phyloP scores from a whole-genome alignment of 768 basidiomycete species.

The Lanmaoa rubissima region DNA sequence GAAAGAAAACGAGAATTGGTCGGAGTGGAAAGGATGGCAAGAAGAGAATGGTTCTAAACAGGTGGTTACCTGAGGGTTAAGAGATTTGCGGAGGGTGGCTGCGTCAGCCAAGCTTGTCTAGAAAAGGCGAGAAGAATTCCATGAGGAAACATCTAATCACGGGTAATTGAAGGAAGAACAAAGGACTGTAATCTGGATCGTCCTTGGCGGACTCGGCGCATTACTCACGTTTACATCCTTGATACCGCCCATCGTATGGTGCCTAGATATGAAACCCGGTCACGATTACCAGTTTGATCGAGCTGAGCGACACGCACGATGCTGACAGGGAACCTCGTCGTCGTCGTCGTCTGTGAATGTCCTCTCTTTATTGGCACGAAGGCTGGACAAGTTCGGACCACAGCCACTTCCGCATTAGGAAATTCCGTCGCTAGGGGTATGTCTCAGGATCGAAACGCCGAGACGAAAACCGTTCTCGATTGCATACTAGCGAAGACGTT shows the following conservation, averaged over 20 bases:
- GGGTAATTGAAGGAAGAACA: constrained; percentile 1
- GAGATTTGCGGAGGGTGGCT: constrained; percentile 29
- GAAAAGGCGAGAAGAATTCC: constrained; percentile 23
- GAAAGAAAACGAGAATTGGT: constrained; percentile 7
- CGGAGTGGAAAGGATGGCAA: neutral
- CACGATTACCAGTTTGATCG: neutral
- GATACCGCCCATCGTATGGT: constrained; percentile 21
- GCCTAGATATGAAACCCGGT: neutral
- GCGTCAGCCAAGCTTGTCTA: constrained; percentile 28
- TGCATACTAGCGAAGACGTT: too few species aligned
- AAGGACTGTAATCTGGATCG: neutral
- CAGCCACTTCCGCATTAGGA: constrained; percentile 10
- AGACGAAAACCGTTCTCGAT: too few species aligned
- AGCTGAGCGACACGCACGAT: constrained; percentile 10
- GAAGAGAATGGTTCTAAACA: constrained; percentile 12
- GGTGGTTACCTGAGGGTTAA: constrained; percentile 32
- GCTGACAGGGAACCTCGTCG: neutral
- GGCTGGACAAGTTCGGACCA: neutral
- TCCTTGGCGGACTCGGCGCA: constrained; percentile 24
- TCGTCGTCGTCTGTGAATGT: neutral
- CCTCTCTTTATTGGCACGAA: neutral
- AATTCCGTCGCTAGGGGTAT: constrained; percentile 2
- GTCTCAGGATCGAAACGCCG: neutral
- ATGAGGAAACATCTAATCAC: constrained; percentile 11
- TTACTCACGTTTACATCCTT: constrained; percentile 34